Evolutionary conservation across 2,329 filamentous ascomycete genomes (phyloP).

Genomic region (Exophiala oligosperma): DNA sequence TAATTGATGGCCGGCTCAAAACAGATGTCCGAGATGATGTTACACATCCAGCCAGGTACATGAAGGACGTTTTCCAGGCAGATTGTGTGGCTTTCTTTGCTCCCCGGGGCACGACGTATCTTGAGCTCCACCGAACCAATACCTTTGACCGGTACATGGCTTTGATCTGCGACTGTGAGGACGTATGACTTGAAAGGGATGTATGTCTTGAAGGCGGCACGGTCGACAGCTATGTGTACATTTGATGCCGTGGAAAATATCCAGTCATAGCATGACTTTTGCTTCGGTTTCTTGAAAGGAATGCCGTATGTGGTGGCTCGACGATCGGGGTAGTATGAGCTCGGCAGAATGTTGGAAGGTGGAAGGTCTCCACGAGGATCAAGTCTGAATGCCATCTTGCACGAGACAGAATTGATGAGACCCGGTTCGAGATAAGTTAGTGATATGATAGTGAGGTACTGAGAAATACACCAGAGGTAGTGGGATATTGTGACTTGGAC

Average conservation of each 20-base stretch:
- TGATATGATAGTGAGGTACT: too few species aligned
- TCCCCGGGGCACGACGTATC: slow-evolving; percentile 28
- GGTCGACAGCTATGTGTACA: slow-evolving; percentile 37
- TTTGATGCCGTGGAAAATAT: slow-evolving; percentile 32
- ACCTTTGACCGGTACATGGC: slow-evolving; percentile 31
- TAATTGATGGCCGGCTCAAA: slow-evolving; percentile 19
- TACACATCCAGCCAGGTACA: slow-evolving; percentile 37
- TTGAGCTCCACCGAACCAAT: slow-evolving; percentile 36
- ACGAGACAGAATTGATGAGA: background rate
- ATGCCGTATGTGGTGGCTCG: slow-evolving; percentile 9
- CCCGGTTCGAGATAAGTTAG: background rate
- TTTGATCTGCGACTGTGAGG: slow-evolving; percentile 27
- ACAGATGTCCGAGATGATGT: slow-evolving; percentile 30
- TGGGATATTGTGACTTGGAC: too few species aligned
- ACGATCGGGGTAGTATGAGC: slow-evolving; percentile 18
- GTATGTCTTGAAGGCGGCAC: slow-evolving; percentile 35
- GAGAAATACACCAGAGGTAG: too few species aligned
- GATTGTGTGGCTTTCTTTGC: slow-evolving; percentile 30
- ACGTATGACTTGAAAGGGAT: slow-evolving; percentile 30
- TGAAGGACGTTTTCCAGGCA: slow-evolving; percentile 37
- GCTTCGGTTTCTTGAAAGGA: slow-evolving; percentile 21
- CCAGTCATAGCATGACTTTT: slow-evolving; percentile 29
- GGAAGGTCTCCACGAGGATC: slow-evolving; percentile 22
- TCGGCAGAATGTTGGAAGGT: slow-evolving; percentile 17
- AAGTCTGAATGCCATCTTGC: slow-evolving; percentile 12